Conservation (phyloP, 2,329 filamentous ascomycete genomes). For the Thelonectria olida region DNA sequence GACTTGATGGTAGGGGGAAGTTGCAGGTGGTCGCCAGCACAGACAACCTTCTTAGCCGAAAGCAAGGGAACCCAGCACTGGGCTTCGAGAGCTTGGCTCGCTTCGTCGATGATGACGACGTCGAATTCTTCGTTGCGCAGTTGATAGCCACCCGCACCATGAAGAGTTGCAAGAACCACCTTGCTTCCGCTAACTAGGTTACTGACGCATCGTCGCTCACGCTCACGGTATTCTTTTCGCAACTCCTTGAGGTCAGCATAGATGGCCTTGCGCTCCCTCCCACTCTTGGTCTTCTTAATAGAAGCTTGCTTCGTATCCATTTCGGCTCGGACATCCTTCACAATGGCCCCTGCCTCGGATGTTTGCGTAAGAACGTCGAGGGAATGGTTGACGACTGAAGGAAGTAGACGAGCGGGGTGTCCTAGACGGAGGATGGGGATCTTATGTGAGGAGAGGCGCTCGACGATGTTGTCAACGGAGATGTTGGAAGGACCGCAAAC, state of each 20-base stretch:
- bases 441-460: conserved; percentile 85
- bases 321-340: conserved; percentile 88
- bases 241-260: conserved; percentile 88
- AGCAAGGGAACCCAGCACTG: conserved; percentile 96
- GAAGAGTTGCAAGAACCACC: conserved; percentile 90
- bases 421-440: conserved; percentile 89
- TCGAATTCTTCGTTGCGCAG: conserved; percentile 85
- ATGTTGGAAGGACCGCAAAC: conserved; percentile 99
- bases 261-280: conserved; percentile 80
- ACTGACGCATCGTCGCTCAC: conserved; percentile 83
- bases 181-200: conserved; percentile 80
- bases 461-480: conserved; percentile 97
- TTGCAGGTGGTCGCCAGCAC: conserved; percentile 94
- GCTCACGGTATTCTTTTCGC: conserved; percentile 85
- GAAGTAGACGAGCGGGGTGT: conserved; percentile 89
- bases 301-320: conserved; percentile 93
- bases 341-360: conserved; percentile 88
- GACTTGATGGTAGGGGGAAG: conserved; percentile 95
- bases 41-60: conserved; percentile 82
- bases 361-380: conserved; percentile 91
- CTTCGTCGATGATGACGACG: conserved; percentile 95
- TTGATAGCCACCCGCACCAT: conserved; percentile 89
- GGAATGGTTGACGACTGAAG: conserved; percentile 87
- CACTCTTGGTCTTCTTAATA: conserved; percentile 85
- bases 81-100: conserved; percentile 92